Base-by-base conservation (phyloP, 148 eudicot species). In the Selenicereus undatus region DNA sequence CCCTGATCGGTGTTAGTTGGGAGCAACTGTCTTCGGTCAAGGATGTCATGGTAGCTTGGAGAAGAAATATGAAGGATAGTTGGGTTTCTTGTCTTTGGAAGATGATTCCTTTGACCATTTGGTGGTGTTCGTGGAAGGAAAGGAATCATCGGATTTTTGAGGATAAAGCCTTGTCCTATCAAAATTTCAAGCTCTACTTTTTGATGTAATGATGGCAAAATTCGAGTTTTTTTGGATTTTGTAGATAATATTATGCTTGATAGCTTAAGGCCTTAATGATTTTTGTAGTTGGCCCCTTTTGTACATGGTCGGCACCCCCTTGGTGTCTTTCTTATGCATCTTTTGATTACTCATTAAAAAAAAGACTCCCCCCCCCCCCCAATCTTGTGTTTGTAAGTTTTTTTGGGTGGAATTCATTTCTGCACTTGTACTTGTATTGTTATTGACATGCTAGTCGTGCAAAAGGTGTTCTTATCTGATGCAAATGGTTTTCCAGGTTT, bases 401-500 rank as follows among this genome's bases (percentile, higher is more conserved):
- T 56, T 56, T 56, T 56, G 62, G 21, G 22, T 56, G 22, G 16
- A 1, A 56, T 16, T 54, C 62, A 16, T 20, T 56, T 56, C 62
- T 56, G 22, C 62, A 24, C 20, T 68, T 30, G 73, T 65, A 73
- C 26, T 42, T 74, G n/a, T 83, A 21, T 45, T 70, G 26, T 71
- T n/a, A 69, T 73, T 62, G 66, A 48, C 22, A 35, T 51, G 51
- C 22, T 39, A 11, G 24, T 30, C 52, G 64, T 48, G 5, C 50
- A 22, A 26, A 14, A 36, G 52, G 27, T 36, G 52, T 16, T 36
- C 16, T 21, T 80, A 69, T 48, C 71, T 62, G 30, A 80, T 80
- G 26, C 48, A 45, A 54, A 35, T 83, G 36, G 81, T 78, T 78
- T 71, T 90, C 73, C 91, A 96, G 99, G 66, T 83, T 83, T 85